Evolutionary conservation across 208 protist species (phyloP).

Genomic region (Acanthamoeba triangularis): DNA sequence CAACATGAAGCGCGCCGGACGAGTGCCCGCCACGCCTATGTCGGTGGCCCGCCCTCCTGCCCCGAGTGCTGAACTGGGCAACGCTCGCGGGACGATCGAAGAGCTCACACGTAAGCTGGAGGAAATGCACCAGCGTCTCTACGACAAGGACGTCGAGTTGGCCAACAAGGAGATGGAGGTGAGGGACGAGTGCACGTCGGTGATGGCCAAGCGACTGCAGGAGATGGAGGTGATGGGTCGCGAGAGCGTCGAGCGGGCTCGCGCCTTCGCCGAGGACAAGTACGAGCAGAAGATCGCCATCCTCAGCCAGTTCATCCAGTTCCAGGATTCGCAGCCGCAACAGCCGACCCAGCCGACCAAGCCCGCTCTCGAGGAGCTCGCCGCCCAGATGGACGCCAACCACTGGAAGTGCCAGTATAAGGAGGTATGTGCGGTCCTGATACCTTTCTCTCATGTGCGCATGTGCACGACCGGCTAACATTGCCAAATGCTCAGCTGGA

Average conservation of each 20-base stretch:
- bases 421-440: background rate
- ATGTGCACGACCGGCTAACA: background rate
- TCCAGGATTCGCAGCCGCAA: background rate
- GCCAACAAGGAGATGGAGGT: slow-evolving; percentile 52
- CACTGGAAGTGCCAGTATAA: slow-evolving; percentile 47
- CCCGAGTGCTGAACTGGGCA: background rate
- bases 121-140: background rate
- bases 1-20: slow-evolving; percentile 29
- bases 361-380: slow-evolving; percentile 11
- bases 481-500: background rate
- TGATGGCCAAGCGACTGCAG: slow-evolving; percentile 53
- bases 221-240: slow-evolving; percentile 61
- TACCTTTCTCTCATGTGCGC: background rate
- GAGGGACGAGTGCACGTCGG: slow-evolving; percentile 3
- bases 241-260: slow-evolving; percentile 3
- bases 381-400: slow-evolving; percentile 16
- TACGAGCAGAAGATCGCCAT: slow-evolving; percentile 55
- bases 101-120: background rate
- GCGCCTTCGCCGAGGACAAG: slow-evolving; percentile 44
- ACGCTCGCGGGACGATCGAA: background rate
- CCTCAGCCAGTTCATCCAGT: slow-evolving; percentile 39
- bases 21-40: background rate
- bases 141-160: background rate
- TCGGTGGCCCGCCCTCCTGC: background rate
- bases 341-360: background rate